Evolutionary conservation across 1,284 basidiomycete species (phyloP), one percentile per base, ranked within the genome.

Genomic region (Cerrena zonata): DNA sequence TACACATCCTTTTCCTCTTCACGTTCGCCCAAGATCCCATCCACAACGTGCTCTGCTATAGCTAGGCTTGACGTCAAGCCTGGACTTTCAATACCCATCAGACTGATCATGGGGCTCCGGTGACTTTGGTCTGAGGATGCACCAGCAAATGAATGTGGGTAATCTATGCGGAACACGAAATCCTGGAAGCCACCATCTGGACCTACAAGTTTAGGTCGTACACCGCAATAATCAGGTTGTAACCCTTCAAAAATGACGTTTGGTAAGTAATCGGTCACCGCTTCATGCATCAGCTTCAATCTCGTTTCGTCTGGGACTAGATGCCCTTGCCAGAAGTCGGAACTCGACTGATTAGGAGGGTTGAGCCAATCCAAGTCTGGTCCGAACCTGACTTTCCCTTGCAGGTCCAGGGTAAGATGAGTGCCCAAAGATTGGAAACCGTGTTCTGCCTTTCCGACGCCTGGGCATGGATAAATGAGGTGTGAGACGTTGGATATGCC

Each of bases 351-450:
- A 18, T 78, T 69, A 39, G 52, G 45, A 1, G 81, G 78, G 4
- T 78, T 76, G 61, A 97, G 75, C 84, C 91, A 93, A 64, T 97
- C 88, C 5, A 94, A 77, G 62, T 98, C 94, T 2, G 95, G 96
- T 0, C 95, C 95, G 65, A 99, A 99, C 22, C 84, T 82, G 47
- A 99, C 77, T 58, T 90, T 89, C 0, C 91, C 90, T 48, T 89
- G 79, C 52, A 99, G 66, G 67, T 95, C 91, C 39, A 99, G 71
- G 5, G 93, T 96, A 25, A 94, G 74, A 71, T 96, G 94, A 10
- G 92, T 94, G 2, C 94, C 94, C 10, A 96, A 74, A 2, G 88
- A 88, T 53, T 86, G 81, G 65, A 91, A 89, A 4, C 77, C 77
- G 54, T 85, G 78, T 2, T 70, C 73, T 39, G 69, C 69, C 52